Conservation (phyloP, 805 yeast species). For the Saccharomyces paradoxus region DNA sequence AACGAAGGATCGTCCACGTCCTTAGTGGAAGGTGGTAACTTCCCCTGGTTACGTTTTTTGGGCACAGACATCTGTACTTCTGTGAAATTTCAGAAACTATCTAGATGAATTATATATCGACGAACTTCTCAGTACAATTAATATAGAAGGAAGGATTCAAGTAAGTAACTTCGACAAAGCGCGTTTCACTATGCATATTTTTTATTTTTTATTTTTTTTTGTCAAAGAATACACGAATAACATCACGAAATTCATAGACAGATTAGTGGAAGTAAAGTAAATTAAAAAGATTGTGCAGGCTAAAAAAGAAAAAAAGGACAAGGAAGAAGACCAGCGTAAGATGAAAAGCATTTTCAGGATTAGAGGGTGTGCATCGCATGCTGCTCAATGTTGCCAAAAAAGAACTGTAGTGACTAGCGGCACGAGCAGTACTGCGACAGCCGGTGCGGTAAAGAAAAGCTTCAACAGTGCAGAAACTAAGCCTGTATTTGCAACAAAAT, state of each 20-base stretch:
- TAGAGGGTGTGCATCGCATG: neutral
- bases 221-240: neutral
- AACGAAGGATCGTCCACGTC: conserved; percentile 22
- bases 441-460: neutral
- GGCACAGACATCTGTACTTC: conserved; percentile 3
- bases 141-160: neutral
- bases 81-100: neutral
- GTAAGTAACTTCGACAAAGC: neutral
- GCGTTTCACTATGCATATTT: neutral
- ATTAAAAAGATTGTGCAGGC: neutral
- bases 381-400: neutral
- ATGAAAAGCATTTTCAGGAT: neutral
- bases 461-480: neutral
- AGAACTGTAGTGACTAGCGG: neutral
- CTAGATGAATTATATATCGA: neutral
- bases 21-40: neutral
- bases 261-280: neutral
- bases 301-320: neutral
- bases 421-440: neutral
- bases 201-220: neutral
- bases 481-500: neutral
- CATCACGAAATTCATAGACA: neutral
- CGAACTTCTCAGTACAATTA: neutral
- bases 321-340: neutral
- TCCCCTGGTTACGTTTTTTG: conserved; percentile 3